A percentile compares a stretch with the other conserved stretches of the same genome.
These are phyloP conservation scores for Zalaria sp. DNA, from an alignment of 2,329 filamentous ascomycete species.

Conservation along the genomic window DNA sequence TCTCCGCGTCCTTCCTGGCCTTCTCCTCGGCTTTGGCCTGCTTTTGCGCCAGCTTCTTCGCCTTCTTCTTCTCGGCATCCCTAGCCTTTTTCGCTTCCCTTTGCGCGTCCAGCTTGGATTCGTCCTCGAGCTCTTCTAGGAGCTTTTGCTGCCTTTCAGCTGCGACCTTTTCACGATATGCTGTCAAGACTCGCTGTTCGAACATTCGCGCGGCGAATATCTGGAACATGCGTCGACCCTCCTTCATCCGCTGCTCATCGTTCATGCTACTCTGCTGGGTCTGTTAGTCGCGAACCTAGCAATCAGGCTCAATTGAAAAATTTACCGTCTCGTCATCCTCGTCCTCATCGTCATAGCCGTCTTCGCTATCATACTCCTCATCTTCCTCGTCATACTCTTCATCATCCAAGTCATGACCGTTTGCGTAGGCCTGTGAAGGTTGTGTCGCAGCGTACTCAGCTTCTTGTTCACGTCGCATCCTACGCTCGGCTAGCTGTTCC, in stretches of 20 bases:
- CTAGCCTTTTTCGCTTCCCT: slow-evolving; percentile 86
- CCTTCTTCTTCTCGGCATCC: slow-evolving; percentile 89
- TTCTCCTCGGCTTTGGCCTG: slow-evolving; percentile 83
- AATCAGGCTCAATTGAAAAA: slow-evolving; percentile 7
- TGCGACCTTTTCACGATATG: slow-evolving; percentile 96
- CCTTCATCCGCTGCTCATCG: slow-evolving; percentile 97
- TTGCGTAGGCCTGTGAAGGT: slow-evolving; percentile 36
- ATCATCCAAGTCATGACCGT: slow-evolving; percentile 57
- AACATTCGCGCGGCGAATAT: slow-evolving; percentile 99
- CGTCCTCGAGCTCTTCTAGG: slow-evolving; percentile 80
- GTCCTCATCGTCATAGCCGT: slow-evolving; percentile 49
- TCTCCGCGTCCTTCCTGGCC: slow-evolving; percentile 74
- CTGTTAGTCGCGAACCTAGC: slow-evolving; percentile 3
- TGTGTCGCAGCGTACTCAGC: slow-evolving; percentile 54
- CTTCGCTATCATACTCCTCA: slow-evolving; percentile 48
- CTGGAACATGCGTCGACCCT: slow-evolving; percentile 96
- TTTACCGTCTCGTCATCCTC: slow-evolving; percentile 49
- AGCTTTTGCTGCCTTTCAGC: slow-evolving; percentile 83
- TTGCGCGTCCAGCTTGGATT: slow-evolving; percentile 59
- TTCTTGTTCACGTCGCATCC: slow-evolving; percentile 94
- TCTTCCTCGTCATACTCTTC: slow-evolving; percentile 74
- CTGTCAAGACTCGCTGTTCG: slow-evolving; percentile 87
- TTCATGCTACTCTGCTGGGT: slow-evolving; percentile 73
- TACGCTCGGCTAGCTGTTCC: slow-evolving; percentile 93
- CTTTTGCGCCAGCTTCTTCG: slow-evolving; percentile 82